phyloP scores from a whole-genome alignment of 2,329 filamentous ascomycete genomes.

The Stachybotrys chartarum region DNA sequence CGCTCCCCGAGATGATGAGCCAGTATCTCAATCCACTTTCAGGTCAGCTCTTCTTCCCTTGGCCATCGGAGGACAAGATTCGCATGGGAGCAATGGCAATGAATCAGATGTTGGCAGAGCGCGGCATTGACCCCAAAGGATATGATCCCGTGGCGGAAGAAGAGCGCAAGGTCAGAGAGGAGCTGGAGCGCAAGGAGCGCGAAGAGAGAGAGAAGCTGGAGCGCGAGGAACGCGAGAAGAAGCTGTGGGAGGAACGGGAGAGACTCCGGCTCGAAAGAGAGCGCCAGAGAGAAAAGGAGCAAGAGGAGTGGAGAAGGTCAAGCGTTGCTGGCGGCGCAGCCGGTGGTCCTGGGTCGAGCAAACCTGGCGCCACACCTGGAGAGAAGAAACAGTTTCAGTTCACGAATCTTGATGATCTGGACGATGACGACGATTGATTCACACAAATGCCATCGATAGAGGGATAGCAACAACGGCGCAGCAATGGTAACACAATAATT shows the following conservation, averaged over 20 bases:
- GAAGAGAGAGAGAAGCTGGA: conserved; percentile 41
- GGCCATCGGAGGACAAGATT: conserved; percentile 67
- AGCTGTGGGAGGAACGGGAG: conserved; percentile 30
- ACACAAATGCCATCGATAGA: background rate
- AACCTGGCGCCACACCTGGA: conserved; percentile 16
- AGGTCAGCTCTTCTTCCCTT: conserved; percentile 62
- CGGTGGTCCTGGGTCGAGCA: conserved; percentile 15
- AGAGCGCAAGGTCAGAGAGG: conserved; percentile 41
- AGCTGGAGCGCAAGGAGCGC: conserved; percentile 38
- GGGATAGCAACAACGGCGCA: background rate
- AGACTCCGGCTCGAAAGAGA: conserved; percentile 33
- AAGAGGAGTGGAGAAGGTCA: conserved; percentile 31
- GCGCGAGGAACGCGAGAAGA: conserved; percentile 37
- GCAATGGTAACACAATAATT: too few relatives aligned
- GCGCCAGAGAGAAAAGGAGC: conserved; percentile 33
- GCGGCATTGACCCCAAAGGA: conserved; percentile 53
- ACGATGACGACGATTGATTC: conserved; percentile 34
- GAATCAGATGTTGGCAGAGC: conserved; percentile 54
- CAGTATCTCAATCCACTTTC: conserved; percentile 48
- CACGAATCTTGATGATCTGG: conserved; percentile 44
- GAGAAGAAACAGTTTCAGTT: conserved; percentile 51
- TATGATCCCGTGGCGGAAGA: conserved; percentile 52
- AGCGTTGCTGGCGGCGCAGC: conserved; percentile 21
- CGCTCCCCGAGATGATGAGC: conserved; percentile 40
- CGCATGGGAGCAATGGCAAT: conserved; percentile 59